phyloP scores from a whole-genome alignment of 2,329 filamentous ascomycete genomes.

The Furcasterigmium sp. region DNA sequence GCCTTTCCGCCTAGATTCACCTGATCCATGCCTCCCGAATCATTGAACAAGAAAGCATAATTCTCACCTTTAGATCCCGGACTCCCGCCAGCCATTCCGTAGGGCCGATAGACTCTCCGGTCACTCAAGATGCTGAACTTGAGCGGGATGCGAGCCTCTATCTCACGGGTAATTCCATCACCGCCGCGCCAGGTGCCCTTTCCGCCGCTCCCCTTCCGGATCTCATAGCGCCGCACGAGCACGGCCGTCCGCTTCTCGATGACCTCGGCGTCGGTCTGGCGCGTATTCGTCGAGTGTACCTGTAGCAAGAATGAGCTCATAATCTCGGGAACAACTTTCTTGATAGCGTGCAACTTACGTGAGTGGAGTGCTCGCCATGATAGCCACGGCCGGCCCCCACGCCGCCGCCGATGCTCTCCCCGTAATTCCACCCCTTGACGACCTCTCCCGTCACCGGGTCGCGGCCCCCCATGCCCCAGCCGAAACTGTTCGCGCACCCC shows the following conservation, averaged over 20 bases:
- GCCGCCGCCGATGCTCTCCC: conserved; percentile 27
- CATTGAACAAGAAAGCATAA: conserved; percentile 20
- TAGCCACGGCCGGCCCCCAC: conserved; percentile 23
- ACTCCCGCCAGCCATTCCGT: conserved; percentile 25
- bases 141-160: conserved; percentile 25
- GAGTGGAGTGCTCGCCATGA: conserved; percentile 21
- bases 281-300: conserved; percentile 25
- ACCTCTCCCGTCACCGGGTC: conserved; percentile 18
- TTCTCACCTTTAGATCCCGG: conserved; percentile 20
- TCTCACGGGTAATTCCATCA: conserved; percentile 26
- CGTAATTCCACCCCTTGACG: conserved; percentile 19
- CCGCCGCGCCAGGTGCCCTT: conserved; percentile 23
- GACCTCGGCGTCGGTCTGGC: conserved; percentile 25
- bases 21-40: conserved; percentile 16
- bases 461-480: conserved; percentile 26
- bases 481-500: conserved; percentile 25
- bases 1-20: conserved; percentile 26
- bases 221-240: conserved; percentile 22
- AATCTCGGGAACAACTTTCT: no score
- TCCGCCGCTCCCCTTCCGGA: conserved; percentile 23
- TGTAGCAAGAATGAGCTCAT: no score
- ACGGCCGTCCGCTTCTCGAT: conserved; percentile 28
- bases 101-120: conserved; percentile 24
- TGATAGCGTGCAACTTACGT: conserved; percentile 11
- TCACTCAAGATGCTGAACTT: conserved; percentile 29